A percentile compares a stretch with the other conserved stretches of the same genome.
These are phyloP conservation scores for Verbascum thapsus DNA, from an alignment of 257 asterid genomes.

Conservation along the genomic window DNA sequence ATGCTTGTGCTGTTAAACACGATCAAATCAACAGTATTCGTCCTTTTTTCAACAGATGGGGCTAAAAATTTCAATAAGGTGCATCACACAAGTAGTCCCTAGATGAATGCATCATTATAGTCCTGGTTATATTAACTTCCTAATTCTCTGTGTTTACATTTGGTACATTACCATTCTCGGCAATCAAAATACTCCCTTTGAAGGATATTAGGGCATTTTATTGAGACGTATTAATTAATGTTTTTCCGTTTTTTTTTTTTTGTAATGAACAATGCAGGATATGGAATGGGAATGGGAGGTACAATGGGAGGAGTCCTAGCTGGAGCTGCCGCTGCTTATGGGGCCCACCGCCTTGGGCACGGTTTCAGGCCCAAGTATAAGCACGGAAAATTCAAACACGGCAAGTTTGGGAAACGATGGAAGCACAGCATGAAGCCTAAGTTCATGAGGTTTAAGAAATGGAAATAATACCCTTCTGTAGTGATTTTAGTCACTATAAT, in stretches of 20 bases:
- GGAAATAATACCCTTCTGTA: conserved; percentile 44
- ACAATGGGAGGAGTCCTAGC: conserved; percentile 69
- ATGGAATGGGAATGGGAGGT: conserved; percentile 65
- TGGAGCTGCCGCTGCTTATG: conserved; percentile 83
- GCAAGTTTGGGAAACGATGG: conserved; percentile 69
- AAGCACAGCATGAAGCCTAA: conserved; percentile 61
- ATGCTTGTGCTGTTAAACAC: too few species aligned
- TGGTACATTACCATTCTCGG: not conserved
- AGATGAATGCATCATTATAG: too few species aligned
- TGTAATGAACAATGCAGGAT: conserved; percentile 46
- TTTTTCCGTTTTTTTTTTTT: not conserved
- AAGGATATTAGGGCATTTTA: not conserved
- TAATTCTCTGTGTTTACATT: not conserved
- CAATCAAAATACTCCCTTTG: not conserved
- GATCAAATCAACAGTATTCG: too few species aligned
- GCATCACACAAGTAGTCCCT: too few species aligned
- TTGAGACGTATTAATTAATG: conserved; percentile 7
- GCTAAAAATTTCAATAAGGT: too few species aligned
- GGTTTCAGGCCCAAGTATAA: conserved; percentile 61
- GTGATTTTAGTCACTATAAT: conserved; percentile 7
- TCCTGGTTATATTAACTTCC: too few species aligned
- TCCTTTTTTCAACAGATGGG: too few species aligned
- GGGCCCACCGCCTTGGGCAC: conserved; percentile 76
- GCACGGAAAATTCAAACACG: conserved; percentile 78
- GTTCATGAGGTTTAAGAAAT: conserved; percentile 55